Evolutionary conservation across 1,284 basidiomycete genomes (phyloP).

Genomic region (Fereydounia khargensis): DNA sequence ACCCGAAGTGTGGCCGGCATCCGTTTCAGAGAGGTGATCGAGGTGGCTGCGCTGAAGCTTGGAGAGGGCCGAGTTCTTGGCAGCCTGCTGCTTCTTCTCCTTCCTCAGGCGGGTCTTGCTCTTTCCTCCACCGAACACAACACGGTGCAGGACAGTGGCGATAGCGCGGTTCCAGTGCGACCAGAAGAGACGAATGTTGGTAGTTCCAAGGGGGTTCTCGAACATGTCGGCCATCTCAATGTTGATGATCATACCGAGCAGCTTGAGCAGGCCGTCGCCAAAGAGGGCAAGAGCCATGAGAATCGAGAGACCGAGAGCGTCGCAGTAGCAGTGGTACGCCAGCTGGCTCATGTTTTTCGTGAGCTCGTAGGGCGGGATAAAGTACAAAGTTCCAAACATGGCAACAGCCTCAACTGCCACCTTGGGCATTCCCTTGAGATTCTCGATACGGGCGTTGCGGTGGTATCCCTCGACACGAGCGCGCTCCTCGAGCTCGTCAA

Average conservation of each 20-base stretch:
- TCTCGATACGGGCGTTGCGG: constrained; percentile 35
- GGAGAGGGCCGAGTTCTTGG: constrained; percentile 1
- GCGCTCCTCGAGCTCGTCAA: constrained; percentile 43
- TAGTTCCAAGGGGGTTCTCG: constrained; percentile 51
- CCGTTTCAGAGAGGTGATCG: constrained; percentile 48
- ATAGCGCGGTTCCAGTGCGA: constrained; percentile 57
- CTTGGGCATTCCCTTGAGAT: constrained; percentile 42
- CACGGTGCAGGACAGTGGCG: constrained; percentile 53
- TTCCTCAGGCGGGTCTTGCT: constrained; percentile 17
- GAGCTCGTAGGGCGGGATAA: constrained; percentile 48
- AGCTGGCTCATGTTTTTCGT: constrained; percentile 42
- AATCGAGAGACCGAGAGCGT: constrained; percentile 38
- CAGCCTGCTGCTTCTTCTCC: constrained; percentile 8
- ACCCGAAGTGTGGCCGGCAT: constrained; percentile 34
- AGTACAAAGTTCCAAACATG: constrained; percentile 37
- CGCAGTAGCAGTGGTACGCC: constrained; percentile 45
- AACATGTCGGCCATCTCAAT: constrained; percentile 56
- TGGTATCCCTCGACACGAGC: constrained; percentile 30
- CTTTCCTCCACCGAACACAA: constrained; percentile 50
- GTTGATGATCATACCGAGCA: constrained; percentile 41
- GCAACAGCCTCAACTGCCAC: constrained; percentile 36
- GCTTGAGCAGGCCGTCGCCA: constrained; percentile 47
- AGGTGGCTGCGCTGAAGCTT: constrained; percentile 32
- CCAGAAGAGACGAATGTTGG: constrained; percentile 55
- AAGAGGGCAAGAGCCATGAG: constrained; percentile 48